phyloP scores from a whole-genome alignment of 805 yeast species.

The Barnettozyma populi region DNA sequence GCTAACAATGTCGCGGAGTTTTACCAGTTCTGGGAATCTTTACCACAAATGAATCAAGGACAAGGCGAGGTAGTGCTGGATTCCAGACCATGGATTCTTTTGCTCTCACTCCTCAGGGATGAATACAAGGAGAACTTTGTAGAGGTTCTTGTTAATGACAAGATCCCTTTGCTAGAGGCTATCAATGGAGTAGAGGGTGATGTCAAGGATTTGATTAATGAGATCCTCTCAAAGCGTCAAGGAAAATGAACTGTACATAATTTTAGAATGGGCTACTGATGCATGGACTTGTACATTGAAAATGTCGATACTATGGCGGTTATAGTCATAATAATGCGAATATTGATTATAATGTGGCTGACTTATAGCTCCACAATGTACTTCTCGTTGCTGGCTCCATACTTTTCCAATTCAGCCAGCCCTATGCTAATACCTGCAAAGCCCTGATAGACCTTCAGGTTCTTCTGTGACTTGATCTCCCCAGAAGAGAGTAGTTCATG shows the following conservation, averaged over 20 bases:
- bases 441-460: conserved; percentile 32
- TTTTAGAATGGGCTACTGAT: background rate
- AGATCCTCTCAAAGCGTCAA: conserved; percentile 4
- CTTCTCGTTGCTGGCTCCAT: conserved; percentile 40
- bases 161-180: conserved; percentile 9
- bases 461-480: conserved; percentile 30
- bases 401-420: conserved; percentile 32
- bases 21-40: conserved; percentile 18
- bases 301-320: no score
- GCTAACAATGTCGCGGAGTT: conserved; percentile 14
- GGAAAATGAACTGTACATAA: background rate
- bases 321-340: background rate
- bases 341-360: background rate
- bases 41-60: conserved; percentile 1
- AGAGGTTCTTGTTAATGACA: conserved; percentile 12
- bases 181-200: conserved; percentile 3
- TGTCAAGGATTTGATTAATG: background rate
- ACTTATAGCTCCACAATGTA: conserved; percentile 30
- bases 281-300: no score
- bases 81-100: conserved; percentile 21
- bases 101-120: conserved; percentile 8
- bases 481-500: conserved; percentile 27
- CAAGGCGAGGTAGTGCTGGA: conserved; percentile 10
- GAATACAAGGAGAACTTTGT: conserved; percentile 16
- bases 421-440: conserved; percentile 31